These are phyloP conservation scores for Spatholobus suberectus DNA, from an alignment of 306 rosid genomes.

Conservation along the genomic window DNA sequence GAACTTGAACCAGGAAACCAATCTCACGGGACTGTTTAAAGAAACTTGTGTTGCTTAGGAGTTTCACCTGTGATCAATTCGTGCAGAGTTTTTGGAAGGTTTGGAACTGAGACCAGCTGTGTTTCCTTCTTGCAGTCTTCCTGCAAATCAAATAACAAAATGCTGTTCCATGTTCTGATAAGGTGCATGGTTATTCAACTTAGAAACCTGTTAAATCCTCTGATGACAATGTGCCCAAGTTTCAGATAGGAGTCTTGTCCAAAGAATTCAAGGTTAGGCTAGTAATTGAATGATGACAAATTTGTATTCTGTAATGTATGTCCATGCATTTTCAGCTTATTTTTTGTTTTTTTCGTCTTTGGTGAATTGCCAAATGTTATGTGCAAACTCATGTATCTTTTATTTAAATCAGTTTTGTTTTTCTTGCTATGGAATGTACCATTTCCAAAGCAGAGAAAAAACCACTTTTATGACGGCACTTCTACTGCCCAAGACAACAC, in stretches of 20 bases:
- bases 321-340: conserved; percentile 5
- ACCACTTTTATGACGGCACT: not conserved
- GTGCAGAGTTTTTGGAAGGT: conserved; percentile 23
- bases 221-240: conserved; percentile 18
- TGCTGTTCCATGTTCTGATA: not conserved
- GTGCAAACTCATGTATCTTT: conserved; percentile 8
- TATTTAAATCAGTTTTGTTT: not conserved
- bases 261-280: conserved; percentile 13
- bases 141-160: conserved; percentile 13
- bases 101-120: conserved; percentile 17
- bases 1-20: conserved; percentile 50
- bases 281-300: not conserved
- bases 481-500: not conserved
- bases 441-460: not conserved
- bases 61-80: conserved; percentile 33
- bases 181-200: conserved; percentile 28
- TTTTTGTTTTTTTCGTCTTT: not conserved
- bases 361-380: not conserved
- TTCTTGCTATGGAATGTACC: not conserved
- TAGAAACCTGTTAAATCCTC: conserved; percentile 28
- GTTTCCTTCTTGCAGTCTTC: conserved; percentile 23
- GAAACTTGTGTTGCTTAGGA: conserved; percentile 27
- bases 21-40: conserved; percentile 39
- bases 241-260: not conserved
- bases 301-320: not conserved